A percentile compares a stretch with the other conserved stretches of the same genome.
These are phyloP conservation scores for Knufia petricola DNA, from an alignment of 2,329 filamentous ascomycete species.

Conservation along the genomic window DNA sequence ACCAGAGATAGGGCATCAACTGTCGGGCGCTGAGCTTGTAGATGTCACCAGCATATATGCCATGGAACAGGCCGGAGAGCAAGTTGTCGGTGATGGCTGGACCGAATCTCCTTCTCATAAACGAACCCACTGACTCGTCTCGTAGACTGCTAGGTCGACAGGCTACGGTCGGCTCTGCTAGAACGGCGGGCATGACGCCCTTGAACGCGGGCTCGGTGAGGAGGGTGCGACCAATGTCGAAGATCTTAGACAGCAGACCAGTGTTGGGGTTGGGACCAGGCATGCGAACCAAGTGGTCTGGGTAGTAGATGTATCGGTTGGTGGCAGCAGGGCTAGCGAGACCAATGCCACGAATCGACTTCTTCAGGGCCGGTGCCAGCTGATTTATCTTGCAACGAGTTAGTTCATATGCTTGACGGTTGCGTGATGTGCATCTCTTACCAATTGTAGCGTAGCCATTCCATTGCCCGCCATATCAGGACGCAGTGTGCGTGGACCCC, in stretches of 20 bases:
- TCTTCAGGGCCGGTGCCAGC: conserved; percentile 49
- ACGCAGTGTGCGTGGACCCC: conserved; percentile 69
- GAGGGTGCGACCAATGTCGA: conserved; percentile 28
- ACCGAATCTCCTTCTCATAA: conserved; percentile 48
- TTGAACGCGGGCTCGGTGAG: conserved; percentile 49
- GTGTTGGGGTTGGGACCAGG: conserved; percentile 34
- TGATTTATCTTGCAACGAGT: conserved; percentile 25
- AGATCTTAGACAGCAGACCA: conserved; percentile 24
- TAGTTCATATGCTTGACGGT: not conserved
- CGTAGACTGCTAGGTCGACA: conserved; percentile 28
- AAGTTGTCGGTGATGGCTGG: conserved; percentile 58
- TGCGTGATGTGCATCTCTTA: conserved; percentile 33
- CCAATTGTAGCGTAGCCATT: conserved; percentile 60
- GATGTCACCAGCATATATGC: conserved; percentile 86
- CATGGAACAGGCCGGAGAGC: conserved; percentile 66
- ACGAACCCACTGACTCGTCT: conserved; percentile 66
- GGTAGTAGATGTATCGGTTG: conserved; percentile 80
- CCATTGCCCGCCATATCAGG: conserved; percentile 46
- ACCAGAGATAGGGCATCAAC: conserved; percentile 43
- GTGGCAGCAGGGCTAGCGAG: conserved; percentile 43
- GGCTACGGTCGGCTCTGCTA: conserved; percentile 23
- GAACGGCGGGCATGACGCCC: conserved; percentile 32
- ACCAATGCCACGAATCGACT: conserved; percentile 47
- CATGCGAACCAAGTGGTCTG: conserved; percentile 64
- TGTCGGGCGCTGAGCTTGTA: conserved; percentile 66